Conservation (phyloP, 2,329 filamentous ascomycete genomes). For the Cercospora beticola region DNA sequence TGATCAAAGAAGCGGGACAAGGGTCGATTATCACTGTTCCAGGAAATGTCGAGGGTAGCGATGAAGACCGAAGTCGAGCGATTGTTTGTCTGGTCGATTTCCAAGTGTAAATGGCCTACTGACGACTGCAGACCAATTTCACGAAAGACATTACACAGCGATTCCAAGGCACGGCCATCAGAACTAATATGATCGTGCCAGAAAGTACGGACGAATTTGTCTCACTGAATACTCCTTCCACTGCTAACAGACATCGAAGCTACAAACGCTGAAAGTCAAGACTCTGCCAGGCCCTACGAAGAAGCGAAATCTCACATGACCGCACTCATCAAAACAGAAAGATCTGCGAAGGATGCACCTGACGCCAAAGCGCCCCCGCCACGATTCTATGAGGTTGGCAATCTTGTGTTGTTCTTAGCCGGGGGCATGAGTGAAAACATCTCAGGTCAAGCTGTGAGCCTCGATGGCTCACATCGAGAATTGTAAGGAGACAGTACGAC, state of each 20-base stretch:
- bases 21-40: conserved; percentile 22
- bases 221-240: too few species aligned
- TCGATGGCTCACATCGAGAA: conserved; percentile 17
- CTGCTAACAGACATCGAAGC: neutral
- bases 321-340: conserved; percentile 24
- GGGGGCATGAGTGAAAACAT: conserved; percentile 24
- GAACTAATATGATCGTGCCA: conserved; percentile 16
- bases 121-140: conserved; percentile 3
- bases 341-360: conserved; percentile 7
- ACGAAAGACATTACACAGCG: conserved; percentile 1
- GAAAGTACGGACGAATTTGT: conserved; percentile 1
- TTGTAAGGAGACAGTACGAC: conserved; percentile 7
- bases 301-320: conserved; percentile 24
- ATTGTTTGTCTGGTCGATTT: neutral
- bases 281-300: conserved; percentile 13
- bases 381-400: conserved; percentile 22
- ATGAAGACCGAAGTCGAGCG: neutral
- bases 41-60: conserved; percentile 3
- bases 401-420: conserved; percentile 24
- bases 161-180: neutral
- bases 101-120: neutral
- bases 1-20: conserved; percentile 19
- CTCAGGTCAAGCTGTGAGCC: conserved; percentile 6
- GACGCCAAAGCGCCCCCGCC: conserved; percentile 13
- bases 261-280: neutral